A percentile compares a stretch with the other conserved stretches of the same genome.
These are phyloP conservation scores for Cyberlindnera subsufficiens DNA, from an alignment of 805 yeast genomes.

Conservation along the genomic window DNA sequence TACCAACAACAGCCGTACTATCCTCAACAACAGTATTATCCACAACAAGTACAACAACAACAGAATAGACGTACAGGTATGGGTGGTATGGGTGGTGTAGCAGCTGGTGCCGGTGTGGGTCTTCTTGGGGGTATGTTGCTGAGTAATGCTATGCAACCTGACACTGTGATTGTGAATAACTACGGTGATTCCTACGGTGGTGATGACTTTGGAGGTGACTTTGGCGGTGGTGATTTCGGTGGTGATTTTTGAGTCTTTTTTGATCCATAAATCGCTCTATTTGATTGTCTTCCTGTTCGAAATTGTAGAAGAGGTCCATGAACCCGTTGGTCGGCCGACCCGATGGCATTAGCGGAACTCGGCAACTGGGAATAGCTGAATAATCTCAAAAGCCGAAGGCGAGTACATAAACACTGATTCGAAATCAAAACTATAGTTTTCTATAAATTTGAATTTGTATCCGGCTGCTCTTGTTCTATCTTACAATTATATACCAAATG, in stretches of 20 bases:
- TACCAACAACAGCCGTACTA: slow-evolving; percentile 26
- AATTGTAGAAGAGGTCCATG: no score
- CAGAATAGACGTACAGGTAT: slow-evolving; percentile 25
- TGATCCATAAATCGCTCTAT: not conserved
- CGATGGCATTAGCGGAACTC: no score
- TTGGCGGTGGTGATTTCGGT: slow-evolving; percentile 31
- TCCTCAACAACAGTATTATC: slow-evolving; percentile 18
- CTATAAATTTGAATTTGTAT: no score
- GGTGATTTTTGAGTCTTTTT: slow-evolving; percentile 9
- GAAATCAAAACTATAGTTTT: no score
- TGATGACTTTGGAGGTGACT: slow-evolving; percentile 23
- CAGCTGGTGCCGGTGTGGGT: slow-evolving; percentile 26
- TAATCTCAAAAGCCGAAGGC: no score
- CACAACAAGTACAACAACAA: slow-evolving; percentile 27
- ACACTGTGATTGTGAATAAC: slow-evolving; percentile 16
- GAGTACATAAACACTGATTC: no score
- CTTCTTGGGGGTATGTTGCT: slow-evolving; percentile 25
- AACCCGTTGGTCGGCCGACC: no score
- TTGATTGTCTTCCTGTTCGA: no score
- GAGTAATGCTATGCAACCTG: slow-evolving; percentile 23
- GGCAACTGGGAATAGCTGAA: no score
- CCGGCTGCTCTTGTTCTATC: no score
- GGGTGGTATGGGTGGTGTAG: slow-evolving; percentile 23
- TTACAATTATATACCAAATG: not conserved
- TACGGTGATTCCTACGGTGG: slow-evolving; percentile 20